Evolutionary conservation across 208 protist species (phyloP).

Genomic region (Trypanosoma melophagium): DNA sequence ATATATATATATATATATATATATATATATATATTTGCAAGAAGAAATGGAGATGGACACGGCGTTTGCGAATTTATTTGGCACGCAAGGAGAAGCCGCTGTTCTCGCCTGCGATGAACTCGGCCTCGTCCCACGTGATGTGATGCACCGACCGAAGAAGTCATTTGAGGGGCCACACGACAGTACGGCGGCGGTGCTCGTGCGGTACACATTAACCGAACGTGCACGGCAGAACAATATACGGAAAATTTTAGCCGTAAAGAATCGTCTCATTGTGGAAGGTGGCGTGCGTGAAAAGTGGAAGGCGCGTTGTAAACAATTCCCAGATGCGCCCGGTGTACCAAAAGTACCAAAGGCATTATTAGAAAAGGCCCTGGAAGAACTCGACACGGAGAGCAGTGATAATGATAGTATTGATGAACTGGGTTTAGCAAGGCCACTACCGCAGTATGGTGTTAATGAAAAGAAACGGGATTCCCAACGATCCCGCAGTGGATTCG

Average conservation of each 20-base stretch:
- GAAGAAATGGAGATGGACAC: constrained; percentile 24
- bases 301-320: constrained; percentile 27
- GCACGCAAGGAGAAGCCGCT: constrained; percentile 31
- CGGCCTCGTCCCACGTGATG: constrained; percentile 33
- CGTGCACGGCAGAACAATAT: constrained; percentile 37
- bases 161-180: constrained; percentile 14
- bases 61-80: constrained; percentile 36
- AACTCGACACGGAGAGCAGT: constrained; percentile 37
- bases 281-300: constrained; percentile 30
- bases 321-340: constrained; percentile 31
- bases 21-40: constrained; percentile 7
- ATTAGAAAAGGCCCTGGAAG: constrained; percentile 17
- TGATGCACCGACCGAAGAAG: constrained; percentile 28
- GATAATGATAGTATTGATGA: constrained; percentile 34
- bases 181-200: constrained; percentile 20
- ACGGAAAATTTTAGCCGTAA: constrained; percentile 31
- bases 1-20: too few relatives aligned
- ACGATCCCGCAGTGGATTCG: too few relatives aligned
- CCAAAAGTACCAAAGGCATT: constrained; percentile 31
- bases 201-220: constrained; percentile 43
- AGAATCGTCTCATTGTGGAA: constrained; percentile 28
- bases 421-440: constrained; percentile 15
- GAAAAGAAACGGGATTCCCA: background rate
- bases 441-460: constrained; percentile 8
- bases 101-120: constrained; percentile 42